phyloP scores from a whole-genome alignment of 2,329 filamentous ascomycete species.

The Colletotrichum navitas region DNA sequence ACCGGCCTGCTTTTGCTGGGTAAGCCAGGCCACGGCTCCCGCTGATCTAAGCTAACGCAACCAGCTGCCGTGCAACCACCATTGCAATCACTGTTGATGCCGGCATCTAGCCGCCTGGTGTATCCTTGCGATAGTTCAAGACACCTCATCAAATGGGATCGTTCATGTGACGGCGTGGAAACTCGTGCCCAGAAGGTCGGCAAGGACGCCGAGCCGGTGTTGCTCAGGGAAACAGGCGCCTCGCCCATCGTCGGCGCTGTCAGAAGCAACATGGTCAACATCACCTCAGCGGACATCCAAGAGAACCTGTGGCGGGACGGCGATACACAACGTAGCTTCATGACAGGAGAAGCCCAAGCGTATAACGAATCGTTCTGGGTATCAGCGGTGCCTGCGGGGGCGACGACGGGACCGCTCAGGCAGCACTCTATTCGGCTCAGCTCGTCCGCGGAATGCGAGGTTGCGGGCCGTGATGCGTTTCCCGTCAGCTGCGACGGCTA shows the following conservation, averaged over 20 bases:
- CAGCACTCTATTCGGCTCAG: conserved; percentile 39
- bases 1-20: conserved; percentile 29
- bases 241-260: conserved; percentile 15
- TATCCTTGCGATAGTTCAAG: conserved; percentile 32
- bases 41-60: conserved; percentile 4
- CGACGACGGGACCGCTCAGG: conserved; percentile 35
- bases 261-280: conserved; percentile 23
- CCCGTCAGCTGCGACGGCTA: conserved; percentile 32
- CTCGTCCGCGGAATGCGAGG: conserved; percentile 31
- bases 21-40: background rate
- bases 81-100: conserved; percentile 37
- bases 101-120: conserved; percentile 21
- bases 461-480: conserved; percentile 21
- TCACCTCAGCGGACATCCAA: conserved; percentile 36
- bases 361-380: conserved; percentile 39
- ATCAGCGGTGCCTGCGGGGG: conserved; percentile 31
- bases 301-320: conserved; percentile 35
- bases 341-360: conserved; percentile 20
- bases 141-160: conserved; percentile 33
- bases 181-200: conserved; percentile 19
- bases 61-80: conserved; percentile 31
- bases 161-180: conserved; percentile 8
- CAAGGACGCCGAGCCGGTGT: conserved; percentile 32
- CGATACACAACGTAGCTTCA: conserved; percentile 33
- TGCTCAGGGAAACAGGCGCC: conserved; percentile 20